Conservation (phyloP, 495 filamentous ascomycete genomes). For the Aspergillus affinis region DNA sequence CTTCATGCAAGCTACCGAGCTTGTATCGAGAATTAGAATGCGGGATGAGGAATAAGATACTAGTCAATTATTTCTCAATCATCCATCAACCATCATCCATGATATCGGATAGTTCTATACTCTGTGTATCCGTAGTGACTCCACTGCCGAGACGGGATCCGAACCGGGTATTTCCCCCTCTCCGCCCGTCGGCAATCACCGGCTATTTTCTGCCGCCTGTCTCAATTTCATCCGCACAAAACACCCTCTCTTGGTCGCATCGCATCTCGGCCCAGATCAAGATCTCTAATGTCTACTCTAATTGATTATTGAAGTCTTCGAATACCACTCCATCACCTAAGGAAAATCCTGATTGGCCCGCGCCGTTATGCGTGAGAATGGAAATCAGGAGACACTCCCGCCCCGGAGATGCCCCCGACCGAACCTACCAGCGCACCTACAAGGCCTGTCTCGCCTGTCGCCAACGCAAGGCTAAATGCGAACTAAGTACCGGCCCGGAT, state of each 20-base stretch:
- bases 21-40: too few relatives aligned
- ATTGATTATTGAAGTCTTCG: background rate
- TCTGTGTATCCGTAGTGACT: too few relatives aligned
- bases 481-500: slow-evolving; percentile 65
- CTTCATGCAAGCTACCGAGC: too few relatives aligned
- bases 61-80: too few relatives aligned
- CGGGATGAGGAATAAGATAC: too few relatives aligned
- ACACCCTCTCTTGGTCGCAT: slow-evolving; percentile 15
- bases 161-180: background rate
- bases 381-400: slow-evolving; percentile 39
- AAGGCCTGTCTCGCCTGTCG: slow-evolving; percentile 50
- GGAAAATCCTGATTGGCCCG: slow-evolving; percentile 20
- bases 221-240: slow-evolving; percentile 4
- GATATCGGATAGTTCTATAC: too few relatives aligned
- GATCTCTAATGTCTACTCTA: slow-evolving; percentile 4
- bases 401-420: slow-evolving; percentile 24
- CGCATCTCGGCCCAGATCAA: slow-evolving; percentile 12
- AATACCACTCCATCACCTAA: slow-evolving; percentile 4
- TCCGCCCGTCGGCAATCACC: background rate
- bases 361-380: slow-evolving; percentile 26
- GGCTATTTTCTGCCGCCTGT: slow-evolving; percentile 13
- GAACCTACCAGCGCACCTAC: slow-evolving; percentile 50
- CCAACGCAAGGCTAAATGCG: slow-evolving; percentile 50
- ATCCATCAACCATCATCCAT: too few relatives aligned
- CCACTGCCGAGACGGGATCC: too few relatives aligned